Conservation (phyloP, 1,284 basidiomycete species). For the Tylopilus orsonianus region DNA sequence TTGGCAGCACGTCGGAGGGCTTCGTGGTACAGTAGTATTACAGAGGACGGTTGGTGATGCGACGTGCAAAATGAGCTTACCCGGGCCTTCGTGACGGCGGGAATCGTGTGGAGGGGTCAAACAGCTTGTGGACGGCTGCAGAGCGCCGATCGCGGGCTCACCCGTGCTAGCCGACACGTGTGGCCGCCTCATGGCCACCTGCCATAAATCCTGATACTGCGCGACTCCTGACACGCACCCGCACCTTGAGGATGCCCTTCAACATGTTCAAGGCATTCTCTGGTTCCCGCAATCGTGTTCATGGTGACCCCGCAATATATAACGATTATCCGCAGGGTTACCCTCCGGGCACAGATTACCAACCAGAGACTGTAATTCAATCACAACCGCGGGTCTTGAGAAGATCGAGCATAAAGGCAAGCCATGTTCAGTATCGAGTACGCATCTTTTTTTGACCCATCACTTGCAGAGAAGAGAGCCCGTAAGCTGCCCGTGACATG, state of each 20-base stretch:
- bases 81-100: too few relatives aligned
- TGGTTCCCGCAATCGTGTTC: conserved; percentile 34
- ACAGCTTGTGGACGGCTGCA: too few relatives aligned
- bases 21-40: too few relatives aligned
- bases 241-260: conserved; percentile 36
- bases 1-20: too few relatives aligned
- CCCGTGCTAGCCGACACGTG: conserved; percentile 13
- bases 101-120: too few relatives aligned
- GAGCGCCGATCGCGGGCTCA: conserved; percentile 1
- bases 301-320: conserved; percentile 29
- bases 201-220: conserved; percentile 31
- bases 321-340: conserved; percentile 34
- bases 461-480: conserved; percentile 32
- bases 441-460: conserved; percentile 15
- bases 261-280: conserved; percentile 40
- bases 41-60: too few relatives aligned
- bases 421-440: conserved; percentile 9
- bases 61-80: too few relatives aligned
- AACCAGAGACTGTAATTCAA: conserved; percentile 22
- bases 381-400: conserved; percentile 29
- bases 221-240: conserved; percentile 8
- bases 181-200: conserved; percentile 31
- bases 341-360: conserved; percentile 28
- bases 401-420: conserved; percentile 31
- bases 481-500: conserved; percentile 24